Evolutionary conservation across 2,329 filamentous ascomycete species (phyloP).

Genomic region (Colletotrichum filicis): DNA sequence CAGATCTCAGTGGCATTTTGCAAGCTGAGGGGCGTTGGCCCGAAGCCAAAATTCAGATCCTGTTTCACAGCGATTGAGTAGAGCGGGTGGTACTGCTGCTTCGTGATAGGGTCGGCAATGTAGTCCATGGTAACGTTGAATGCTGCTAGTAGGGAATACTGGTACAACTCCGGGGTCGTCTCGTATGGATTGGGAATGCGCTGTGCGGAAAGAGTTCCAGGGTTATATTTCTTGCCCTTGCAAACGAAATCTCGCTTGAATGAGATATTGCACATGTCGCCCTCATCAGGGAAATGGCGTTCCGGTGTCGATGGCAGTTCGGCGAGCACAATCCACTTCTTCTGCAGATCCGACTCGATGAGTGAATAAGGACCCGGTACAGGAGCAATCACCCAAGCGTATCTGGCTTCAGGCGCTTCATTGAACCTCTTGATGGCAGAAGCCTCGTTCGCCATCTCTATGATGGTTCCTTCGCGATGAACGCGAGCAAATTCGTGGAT

Average conservation of each 20-base stretch:
- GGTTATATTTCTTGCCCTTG: not conserved
- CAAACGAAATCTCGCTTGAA: constrained; percentile 6
- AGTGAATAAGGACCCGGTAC: constrained; percentile 11
- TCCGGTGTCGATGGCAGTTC: not conserved
- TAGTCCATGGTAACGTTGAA: constrained; percentile 24
- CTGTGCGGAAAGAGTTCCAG: constrained; percentile 12
- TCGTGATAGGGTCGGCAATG: constrained; percentile 15
- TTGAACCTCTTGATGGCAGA: constrained; percentile 6
- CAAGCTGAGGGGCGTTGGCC: not conserved
- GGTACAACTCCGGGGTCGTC: not conserved
- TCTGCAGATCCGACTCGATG: constrained; percentile 23
- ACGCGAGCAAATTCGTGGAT: constrained; percentile 21
- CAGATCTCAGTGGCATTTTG: constrained; percentile 15
- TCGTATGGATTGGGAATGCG: constrained; percentile 23
- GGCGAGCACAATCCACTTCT: constrained; percentile 23
- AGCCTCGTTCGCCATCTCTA: constrained; percentile 23
- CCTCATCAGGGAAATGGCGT: constrained; percentile 17
- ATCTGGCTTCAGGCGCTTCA: not conserved
- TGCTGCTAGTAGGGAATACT: constrained; percentile 7
- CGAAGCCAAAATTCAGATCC: not conserved
- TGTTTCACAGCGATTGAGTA: not conserved
- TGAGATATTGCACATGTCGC: constrained; percentile 4
- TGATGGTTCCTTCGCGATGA: constrained; percentile 20
- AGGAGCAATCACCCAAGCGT: constrained; percentile 18
- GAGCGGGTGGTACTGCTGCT: constrained; percentile 14